Evolutionary conservation across 805 yeast species (phyloP).

Genomic region (Kuraishia floccosa): DNA sequence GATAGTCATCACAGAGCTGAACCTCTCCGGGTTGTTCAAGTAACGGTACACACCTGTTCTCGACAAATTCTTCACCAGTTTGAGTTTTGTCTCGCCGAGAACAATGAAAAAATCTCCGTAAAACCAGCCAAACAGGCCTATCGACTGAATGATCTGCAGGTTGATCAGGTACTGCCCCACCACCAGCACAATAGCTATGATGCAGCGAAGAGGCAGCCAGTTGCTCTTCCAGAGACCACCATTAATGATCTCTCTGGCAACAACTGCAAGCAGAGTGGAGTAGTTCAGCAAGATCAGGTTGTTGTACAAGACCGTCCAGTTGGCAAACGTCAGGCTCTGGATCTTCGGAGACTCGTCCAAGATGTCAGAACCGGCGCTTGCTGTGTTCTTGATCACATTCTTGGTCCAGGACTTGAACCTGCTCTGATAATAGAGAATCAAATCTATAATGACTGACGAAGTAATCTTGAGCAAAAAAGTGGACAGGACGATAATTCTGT

Average conservation of each 20-base stretch:
- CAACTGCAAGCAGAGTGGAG: constrained; percentile 5
- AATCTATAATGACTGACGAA: constrained; percentile 39
- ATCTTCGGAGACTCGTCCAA: constrained; percentile 4
- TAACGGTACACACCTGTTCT: constrained; percentile 77
- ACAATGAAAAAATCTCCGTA: constrained; percentile 74
- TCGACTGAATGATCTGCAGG: constrained; percentile 51
- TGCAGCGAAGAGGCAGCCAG: constrained; percentile 39
- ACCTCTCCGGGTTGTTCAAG: constrained; percentile 72
- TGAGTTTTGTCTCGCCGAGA: constrained; percentile 25
- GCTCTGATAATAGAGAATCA: constrained; percentile 48
- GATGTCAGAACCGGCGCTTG: constrained; percentile 36
- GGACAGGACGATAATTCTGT: constrained; percentile 18
- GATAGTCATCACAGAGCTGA: constrained; percentile 67
- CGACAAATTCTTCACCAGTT: constrained; percentile 26
- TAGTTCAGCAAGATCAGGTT: constrained; percentile 6
- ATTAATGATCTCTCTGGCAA: constrained; percentile 5
- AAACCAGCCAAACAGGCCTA: constrained; percentile 85
- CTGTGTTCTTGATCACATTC: constrained; percentile 51
- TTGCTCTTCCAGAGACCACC: constrained; percentile 16
- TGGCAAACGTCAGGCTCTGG: constrained; percentile 37
- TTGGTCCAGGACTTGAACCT: constrained; percentile 51
- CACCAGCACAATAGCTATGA: constrained; percentile 45
- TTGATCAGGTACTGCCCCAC: constrained; percentile 61
- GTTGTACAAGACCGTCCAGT: constrained; percentile 58
- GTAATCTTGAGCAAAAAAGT: constrained; percentile 30